Base-by-base conservation (phyloP, 2,329 filamentous ascomycete genomes). In the Sporothrix euskadiensis region DNA sequence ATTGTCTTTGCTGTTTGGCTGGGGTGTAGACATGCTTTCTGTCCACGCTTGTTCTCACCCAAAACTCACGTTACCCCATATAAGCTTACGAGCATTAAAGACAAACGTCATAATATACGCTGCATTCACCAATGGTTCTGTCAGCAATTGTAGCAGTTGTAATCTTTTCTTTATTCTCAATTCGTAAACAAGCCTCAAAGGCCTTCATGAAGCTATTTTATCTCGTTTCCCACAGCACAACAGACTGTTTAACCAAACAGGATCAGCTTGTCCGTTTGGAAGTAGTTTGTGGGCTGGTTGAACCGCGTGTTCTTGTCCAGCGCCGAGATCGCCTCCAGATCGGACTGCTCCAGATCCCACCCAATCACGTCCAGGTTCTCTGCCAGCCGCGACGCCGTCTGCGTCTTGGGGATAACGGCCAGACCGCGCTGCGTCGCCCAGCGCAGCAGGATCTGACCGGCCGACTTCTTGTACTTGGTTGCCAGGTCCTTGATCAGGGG, bases 361-460 rank as follows among this genome's bases (percentile, higher is more conserved):
- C 81, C 82, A 74, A 82, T 83, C 47, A 88, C 85, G 74, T 89
- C 86, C 77, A 90, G 79, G 81, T 90, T 90, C 83, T 88, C 83
- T 73, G 81, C 80, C 74, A 89, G 81, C 35, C 86, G 78, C 44
- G 79, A 78, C 66, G 83, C 81, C 78, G 85, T 85, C 80, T 88
- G 89, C 75, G 85, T 87, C 84, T 91, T 91, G 74, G 89, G 93
- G 78, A 96, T 96, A 78, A 96, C 91, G 66, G 92, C 92, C 73
- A 96, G 85, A 44, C 89, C 90, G 69, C 92, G 88, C 86, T 97
- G 93, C 19, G 94, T 97, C 30, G 93, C 89, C 94, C 94, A 97
- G 78, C 94, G 88, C 77, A 97, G 86, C 75, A 97, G 87, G 39
- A 97, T 87, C 87, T 97, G 94, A 19, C 92, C 91, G 7, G 93